Evolutionary conservation across 495 filamentous ascomycete species (phyloP), one percentile per base, ranked within the genome.

Genomic region (Jackrogersella multiformis): DNA sequence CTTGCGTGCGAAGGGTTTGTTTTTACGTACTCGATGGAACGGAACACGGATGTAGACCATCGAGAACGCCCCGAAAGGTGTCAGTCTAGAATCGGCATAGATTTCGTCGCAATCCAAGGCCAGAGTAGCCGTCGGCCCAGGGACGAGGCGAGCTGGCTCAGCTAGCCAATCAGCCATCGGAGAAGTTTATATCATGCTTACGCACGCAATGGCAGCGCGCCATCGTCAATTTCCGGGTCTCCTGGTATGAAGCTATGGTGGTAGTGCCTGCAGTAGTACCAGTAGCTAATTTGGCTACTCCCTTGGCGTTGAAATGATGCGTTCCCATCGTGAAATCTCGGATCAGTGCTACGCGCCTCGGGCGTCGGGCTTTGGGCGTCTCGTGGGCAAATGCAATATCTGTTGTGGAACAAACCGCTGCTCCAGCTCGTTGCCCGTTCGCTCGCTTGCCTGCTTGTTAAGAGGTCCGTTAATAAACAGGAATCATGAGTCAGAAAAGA

Each of bases 21-120:
- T 61, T 61, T 69, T 69, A 69, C 66, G 66, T 69, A 69, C 61
- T 56, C 30, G 61, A 69, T 64, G 54, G 55, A 56, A 69, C 66
- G 16, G 12, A 15, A 38, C 36, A 30, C 65, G 58, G 61, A 38
- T 18, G 35, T 24, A 15, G 20, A 5, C 2, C 39, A 18, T 30
- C 46, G 4, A 62, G 52, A 62, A 9, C 18, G 20, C 3, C 24
- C 20, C 20, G 28, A 28, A 4, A 8, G 18, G 13, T 7, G 7
- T 46, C 21, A 53, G 24, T 21, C 65, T 18, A 59, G 36, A 68
- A 56, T 16, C 38, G n/a, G n/a, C n/a, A n/a, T n/a, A n/a, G n/a
- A n/a, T 9, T 6, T 32, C 4, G 6, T 15, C 36, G 9, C 1
- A n/a, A 21, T 30, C 30, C 34, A 26, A 54, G 59, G 15, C 60